These are phyloP conservation scores for Aechmea fasciata DNA, from an alignment of 176 grass and related monocot species.

Conservation along the genomic window DNA sequence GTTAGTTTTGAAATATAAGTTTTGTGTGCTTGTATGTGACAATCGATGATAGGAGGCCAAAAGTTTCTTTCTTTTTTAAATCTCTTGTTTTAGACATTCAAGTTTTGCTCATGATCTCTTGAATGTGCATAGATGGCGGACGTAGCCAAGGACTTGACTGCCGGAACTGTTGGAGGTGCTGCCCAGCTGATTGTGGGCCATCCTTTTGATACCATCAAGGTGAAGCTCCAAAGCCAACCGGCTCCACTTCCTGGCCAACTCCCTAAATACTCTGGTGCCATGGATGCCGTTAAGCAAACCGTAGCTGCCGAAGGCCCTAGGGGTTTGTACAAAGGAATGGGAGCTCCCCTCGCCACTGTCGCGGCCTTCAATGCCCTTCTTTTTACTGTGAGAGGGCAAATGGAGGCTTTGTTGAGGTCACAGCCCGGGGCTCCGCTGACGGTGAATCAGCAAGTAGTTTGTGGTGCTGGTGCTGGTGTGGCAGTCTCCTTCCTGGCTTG, in stretches of 20 bases:
- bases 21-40: no score
- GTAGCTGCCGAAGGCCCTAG: constrained; percentile 48
- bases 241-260: constrained; percentile 45
- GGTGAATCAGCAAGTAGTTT: constrained; percentile 50
- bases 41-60: no score
- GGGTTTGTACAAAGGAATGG: constrained; percentile 93
- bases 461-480: constrained; percentile 64
- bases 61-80: no score
- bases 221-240: constrained; percentile 87
- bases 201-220: constrained; percentile 90
- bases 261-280: constrained; percentile 56
- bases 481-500: constrained; percentile 75
- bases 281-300: constrained; percentile 68
- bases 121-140: constrained; percentile 57
- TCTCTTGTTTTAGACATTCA: no score
- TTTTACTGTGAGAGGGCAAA: constrained; percentile 74
- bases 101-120: not conserved
- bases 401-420: constrained; percentile 54
- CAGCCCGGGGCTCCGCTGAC: constrained; percentile 43
- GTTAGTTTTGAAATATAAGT: no score
- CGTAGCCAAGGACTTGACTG: constrained; percentile 71
- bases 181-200: constrained; percentile 72
- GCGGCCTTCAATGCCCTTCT: constrained; percentile 83
- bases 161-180: constrained; percentile 68
- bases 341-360: constrained; percentile 79